Evolutionary conservation across 495 filamentous ascomycete species (phyloP).

Genomic region (Diplogelasinospora grovesii): DNA sequence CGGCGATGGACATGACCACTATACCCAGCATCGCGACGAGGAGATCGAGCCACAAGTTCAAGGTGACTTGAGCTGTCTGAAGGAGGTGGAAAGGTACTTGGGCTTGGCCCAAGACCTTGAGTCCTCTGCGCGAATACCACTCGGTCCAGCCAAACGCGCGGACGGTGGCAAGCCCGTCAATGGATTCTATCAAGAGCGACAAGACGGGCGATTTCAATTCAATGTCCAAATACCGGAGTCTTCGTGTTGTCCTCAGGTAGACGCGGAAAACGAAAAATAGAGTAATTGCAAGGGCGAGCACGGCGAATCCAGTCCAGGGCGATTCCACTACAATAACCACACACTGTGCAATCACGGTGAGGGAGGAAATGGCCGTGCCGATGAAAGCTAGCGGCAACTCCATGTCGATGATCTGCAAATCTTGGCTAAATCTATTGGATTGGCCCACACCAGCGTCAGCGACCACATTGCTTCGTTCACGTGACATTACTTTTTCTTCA

Average conservation of each 20-base stretch:
- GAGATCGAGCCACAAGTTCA: constrained; percentile 38
- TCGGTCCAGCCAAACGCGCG: constrained; percentile 41
- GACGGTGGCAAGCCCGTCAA: constrained; percentile 36
- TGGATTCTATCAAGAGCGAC: constrained; percentile 52
- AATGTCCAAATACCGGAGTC: constrained; percentile 56
- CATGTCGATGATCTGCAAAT: constrained; percentile 56
- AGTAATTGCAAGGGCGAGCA: constrained; percentile 25
- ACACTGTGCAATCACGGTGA: constrained; percentile 27
- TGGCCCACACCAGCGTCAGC: no score
- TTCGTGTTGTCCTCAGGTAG: constrained; percentile 60
- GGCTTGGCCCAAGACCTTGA: constrained; percentile 28
- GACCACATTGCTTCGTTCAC: no score
- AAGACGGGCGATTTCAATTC: constrained; percentile 58
- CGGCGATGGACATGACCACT: constrained; percentile 39
- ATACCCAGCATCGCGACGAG: constrained; percentile 35
- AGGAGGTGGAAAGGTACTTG: constrained; percentile 41
- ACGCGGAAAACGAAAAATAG: constrained; percentile 52
- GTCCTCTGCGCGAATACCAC: constrained; percentile 19
- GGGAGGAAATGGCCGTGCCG: constrained; percentile 18
- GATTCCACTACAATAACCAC: constrained; percentile 40
- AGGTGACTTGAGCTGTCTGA: constrained; percentile 40
- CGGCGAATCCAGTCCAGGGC: constrained; percentile 34
- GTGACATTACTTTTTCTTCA: no score
- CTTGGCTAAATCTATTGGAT: constrained; percentile 63
- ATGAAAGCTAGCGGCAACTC: constrained; percentile 35